phyloP scores from a whole-genome alignment of 192 early-diverging fungal species.

The Kickxella alabastrina region DNA sequence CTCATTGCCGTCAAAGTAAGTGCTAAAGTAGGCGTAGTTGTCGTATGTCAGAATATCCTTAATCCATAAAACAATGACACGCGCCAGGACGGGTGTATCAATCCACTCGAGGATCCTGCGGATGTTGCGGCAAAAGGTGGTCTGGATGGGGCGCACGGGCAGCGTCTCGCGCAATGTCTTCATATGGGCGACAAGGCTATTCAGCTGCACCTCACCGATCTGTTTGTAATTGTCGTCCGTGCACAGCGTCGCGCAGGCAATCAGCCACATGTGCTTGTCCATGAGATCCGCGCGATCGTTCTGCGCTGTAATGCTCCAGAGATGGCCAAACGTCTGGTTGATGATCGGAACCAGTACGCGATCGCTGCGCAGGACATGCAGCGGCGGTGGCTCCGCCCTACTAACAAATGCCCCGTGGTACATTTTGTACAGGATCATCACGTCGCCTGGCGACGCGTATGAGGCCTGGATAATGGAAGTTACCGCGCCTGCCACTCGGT shows the following conservation, averaged over 20 bases:
- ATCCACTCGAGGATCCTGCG: conserved; percentile 35
- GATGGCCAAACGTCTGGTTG: conserved; percentile 39
- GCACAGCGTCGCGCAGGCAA: conserved; percentile 32
- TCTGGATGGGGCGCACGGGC: conserved; percentile 28
- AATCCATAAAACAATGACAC: conserved; percentile 57
- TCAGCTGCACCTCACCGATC: conserved; percentile 14
- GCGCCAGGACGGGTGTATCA: conserved; percentile 27
- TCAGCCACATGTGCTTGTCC: conserved; percentile 41
- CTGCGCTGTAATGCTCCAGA: conserved; percentile 19
- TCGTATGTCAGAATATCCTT: conserved; percentile 58
- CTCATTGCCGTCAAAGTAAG: conserved; percentile 63
- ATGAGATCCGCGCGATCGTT: conserved; percentile 20
- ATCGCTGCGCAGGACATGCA: conserved; percentile 22
- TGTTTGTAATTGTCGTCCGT: conserved; percentile 4
- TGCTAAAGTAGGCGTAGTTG: conserved; percentile 60
- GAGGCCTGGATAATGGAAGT: conserved; percentile 35
- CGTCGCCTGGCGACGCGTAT: conserved; percentile 41
- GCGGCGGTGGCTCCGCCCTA: conserved; percentile 1
- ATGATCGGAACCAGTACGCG: conserved; percentile 35
- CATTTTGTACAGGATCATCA: conserved; percentile 27
- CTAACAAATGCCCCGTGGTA: conserved; percentile 22
- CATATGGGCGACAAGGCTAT: conserved; percentile 24
- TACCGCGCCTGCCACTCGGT: conserved; percentile 29
- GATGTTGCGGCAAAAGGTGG: conserved; percentile 21
- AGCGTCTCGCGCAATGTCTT: conserved; percentile 25